These are phyloP conservation scores for Corynascus novoguineensis DNA, from an alignment of 495 filamentous ascomycete species.

Conservation along the genomic window DNA sequence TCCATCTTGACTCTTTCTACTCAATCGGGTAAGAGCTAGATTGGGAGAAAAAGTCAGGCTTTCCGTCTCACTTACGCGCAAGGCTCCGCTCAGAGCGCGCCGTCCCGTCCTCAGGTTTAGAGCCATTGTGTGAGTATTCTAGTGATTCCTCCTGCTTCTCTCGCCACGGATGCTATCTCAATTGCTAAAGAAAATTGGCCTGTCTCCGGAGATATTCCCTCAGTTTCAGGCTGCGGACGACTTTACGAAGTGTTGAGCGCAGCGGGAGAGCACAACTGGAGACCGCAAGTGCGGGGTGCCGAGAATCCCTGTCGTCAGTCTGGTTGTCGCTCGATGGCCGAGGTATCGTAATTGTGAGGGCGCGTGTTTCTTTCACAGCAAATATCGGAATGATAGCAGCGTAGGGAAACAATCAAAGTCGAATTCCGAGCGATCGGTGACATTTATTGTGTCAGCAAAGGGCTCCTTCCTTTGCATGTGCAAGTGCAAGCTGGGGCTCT, in stretches of 20 bases:
- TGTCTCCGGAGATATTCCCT: not conserved
- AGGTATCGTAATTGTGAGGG: not conserved
- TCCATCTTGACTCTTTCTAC: not conserved
- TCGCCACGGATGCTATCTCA: not conserved
- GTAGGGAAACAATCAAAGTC: not conserved
- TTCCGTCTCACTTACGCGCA: slow-evolving; percentile 43
- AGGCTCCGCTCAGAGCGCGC: slow-evolving; percentile 38
- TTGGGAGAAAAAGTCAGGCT: not conserved
- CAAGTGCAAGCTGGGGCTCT: not conserved
- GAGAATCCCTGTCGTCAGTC: not conserved
- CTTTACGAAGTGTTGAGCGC: no score
- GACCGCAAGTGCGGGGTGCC: slow-evolving; percentile 17
- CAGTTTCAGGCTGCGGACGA: not conserved
- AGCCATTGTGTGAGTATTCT: slow-evolving; percentile 19
- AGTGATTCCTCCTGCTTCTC: not conserved
- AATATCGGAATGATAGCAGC: not conserved
- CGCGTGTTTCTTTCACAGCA: not conserved
- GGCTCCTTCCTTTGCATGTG: not conserved
- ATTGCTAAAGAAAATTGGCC: not conserved
- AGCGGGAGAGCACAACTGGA: not conserved
- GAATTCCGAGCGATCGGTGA: not conserved
- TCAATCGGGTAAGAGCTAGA: not conserved
- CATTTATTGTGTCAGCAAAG: not conserved
- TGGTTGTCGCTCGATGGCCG: not conserved
- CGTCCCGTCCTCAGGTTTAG: slow-evolving; percentile 26